Evolutionary conservation across 169 alveolate genomes (phyloP).

Genomic region (Eimeria sp.): DNA sequence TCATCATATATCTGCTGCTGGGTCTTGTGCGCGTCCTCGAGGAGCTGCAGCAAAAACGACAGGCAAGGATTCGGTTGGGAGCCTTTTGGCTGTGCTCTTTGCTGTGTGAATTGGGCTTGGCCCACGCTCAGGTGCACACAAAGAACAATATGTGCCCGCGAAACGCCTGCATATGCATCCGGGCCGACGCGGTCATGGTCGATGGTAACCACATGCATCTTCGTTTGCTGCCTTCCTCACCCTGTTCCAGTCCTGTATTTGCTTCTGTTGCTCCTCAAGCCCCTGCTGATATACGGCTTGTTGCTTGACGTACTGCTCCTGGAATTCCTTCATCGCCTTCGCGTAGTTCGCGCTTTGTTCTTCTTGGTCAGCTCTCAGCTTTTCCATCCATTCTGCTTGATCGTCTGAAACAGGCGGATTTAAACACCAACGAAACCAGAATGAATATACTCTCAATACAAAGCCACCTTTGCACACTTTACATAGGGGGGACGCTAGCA

Average conservation of each 20-base stretch:
- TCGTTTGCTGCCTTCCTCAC: not conserved
- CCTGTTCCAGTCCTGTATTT: slow-evolving; percentile 84
- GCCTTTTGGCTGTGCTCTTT: not conserved
- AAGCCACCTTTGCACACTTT: not conserved
- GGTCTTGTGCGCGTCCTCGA: slow-evolving; percentile 84
- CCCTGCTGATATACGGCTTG: slow-evolving; percentile 84
- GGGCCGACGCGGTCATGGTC: not conserved
- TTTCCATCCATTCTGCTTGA: slow-evolving; percentile 82
- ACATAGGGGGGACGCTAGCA: not conserved
- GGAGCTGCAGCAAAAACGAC: slow-evolving; percentile 72
- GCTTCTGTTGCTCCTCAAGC: slow-evolving; percentile 82
- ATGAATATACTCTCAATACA: not conserved
- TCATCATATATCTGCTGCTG: slow-evolving; percentile 83
- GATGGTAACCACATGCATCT: not conserved
- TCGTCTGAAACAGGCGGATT: slow-evolving; percentile 63
- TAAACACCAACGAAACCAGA: not conserved
- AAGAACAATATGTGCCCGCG: not conserved
- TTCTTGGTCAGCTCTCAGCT: slow-evolving; percentile 81
- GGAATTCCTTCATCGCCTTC: slow-evolving; percentile 83
- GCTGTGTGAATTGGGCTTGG: no score
- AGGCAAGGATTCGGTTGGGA: not conserved
- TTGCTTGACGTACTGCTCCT: slow-evolving; percentile 81
- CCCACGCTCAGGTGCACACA: not conserved
- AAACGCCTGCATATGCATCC: not conserved
- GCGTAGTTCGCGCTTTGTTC: slow-evolving; percentile 82